These are phyloP conservation scores for Sphaerulina musiva DNA, from an alignment of 2,329 filamentous ascomycete genomes.

Conservation along the genomic window DNA sequence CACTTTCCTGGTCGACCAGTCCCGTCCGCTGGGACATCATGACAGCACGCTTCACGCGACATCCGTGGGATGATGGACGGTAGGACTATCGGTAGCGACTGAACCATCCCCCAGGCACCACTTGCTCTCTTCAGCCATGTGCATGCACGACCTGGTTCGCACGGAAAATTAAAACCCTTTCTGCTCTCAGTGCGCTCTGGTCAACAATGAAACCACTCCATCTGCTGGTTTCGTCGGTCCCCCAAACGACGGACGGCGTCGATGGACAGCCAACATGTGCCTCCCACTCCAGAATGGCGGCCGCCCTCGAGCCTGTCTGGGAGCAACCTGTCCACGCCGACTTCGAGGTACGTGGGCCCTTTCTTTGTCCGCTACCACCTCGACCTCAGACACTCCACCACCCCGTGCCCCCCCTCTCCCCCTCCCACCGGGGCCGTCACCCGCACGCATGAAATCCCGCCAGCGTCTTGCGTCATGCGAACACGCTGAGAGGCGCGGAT, in stretches of 20 bases:
- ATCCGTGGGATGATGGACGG: neutral
- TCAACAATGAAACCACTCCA: constrained; percentile 8
- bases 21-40: neutral
- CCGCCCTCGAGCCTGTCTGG: constrained; percentile 25
- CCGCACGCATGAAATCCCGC: neutral
- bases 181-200: neutral
- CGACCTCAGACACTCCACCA: neutral
- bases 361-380: constrained; percentile 1
- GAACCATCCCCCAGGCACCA: constrained; percentile 1
- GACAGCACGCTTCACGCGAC: neutral
- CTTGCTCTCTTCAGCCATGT: neutral
- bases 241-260: constrained; percentile 7
- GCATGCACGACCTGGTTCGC: neutral
- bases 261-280: constrained; percentile 28
- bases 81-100: neutral
- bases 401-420: too few relatives aligned
- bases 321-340: constrained; percentile 15
- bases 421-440: neutral
- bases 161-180: neutral
- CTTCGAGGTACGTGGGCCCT: constrained; percentile 19
- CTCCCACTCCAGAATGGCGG: constrained; percentile 25
- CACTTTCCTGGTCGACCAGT: neutral
- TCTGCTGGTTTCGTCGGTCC: neutral
- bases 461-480: too few relatives aligned
- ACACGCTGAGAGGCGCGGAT: neutral